Evolutionary conservation across 1,284 basidiomycete species (phyloP).

Genomic region (Marasmius oreades): DNA sequence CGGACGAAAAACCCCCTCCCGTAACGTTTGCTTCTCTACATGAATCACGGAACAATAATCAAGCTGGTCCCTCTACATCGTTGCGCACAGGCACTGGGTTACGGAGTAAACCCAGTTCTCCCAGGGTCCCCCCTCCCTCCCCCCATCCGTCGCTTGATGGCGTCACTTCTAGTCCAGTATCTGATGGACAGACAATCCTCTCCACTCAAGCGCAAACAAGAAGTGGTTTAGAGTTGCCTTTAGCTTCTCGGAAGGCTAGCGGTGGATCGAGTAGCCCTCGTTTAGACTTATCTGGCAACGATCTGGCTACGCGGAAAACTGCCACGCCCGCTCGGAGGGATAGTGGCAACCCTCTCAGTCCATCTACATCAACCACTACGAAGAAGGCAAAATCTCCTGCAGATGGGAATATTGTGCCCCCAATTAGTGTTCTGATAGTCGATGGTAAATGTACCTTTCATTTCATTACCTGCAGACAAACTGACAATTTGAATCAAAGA

Average conservation of each 20-base stretch:
- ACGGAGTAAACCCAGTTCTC: neutral
- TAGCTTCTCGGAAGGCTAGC: neutral
- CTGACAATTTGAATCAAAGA: slow-evolving; percentile 47
- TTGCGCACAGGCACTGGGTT: neutral
- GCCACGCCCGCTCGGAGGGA: slow-evolving; percentile 1
- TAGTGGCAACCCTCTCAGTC: slow-evolving; percentile 3
- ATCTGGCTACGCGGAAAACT: neutral
- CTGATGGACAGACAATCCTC: neutral
- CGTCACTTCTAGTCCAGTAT: neutral
- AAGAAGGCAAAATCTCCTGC: slow-evolving; percentile 27
- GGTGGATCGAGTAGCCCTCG: neutral
- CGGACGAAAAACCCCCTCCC: slow-evolving; percentile 20
- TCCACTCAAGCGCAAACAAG: neutral
- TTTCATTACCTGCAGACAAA: slow-evolving; percentile 4
- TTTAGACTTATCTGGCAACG: neutral
- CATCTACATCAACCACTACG: slow-evolving; percentile 16
- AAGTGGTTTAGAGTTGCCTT: neutral
- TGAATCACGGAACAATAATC: slow-evolving; percentile 10
- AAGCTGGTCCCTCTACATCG: neutral
- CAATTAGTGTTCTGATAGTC: slow-evolving; percentile 93
- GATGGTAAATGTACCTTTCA: slow-evolving; percentile 61
- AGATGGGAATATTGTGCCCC: slow-evolving; percentile 73
- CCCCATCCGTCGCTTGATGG: neutral
- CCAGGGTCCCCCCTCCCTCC: neutral
- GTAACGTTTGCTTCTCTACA: slow-evolving; percentile 33